Evolutionary conservation across 2,329 filamentous ascomycete genomes (phyloP), one percentile per base, ranked within the genome.

Genomic region (Scorias spongiosa): DNA sequence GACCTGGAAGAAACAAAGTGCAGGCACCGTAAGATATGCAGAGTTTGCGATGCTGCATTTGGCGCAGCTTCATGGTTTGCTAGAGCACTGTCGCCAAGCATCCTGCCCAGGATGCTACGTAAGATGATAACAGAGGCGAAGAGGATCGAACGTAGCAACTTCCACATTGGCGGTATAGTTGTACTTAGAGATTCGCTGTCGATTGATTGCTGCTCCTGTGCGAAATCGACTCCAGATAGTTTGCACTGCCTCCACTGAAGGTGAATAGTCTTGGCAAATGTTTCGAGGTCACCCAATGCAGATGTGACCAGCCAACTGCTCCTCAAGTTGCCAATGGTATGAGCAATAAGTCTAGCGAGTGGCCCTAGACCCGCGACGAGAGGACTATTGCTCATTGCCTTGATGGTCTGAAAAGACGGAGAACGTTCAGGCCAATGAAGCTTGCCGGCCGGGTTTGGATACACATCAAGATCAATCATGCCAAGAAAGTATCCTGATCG

Each of bases 1-100:
- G 84, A 73, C 34, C 84, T 74, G 11, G 78, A 80, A 0, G 84
- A 85, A 48, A 94, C 77, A 59, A 94, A 94, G 62, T 80, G 85
- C 15, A 93, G 66, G 54, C 84, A 81, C 26, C 85, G 78, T 10
- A 94, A 72, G 10, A 76, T 77, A 48, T 81, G 78, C 12, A 94
- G 70, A 1, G 80, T 76, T 58, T 83, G 83, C 39, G 76, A 68
- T 5, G 84, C 84, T 12, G 91, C 66, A 11, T 68, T 65, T 0
- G 83, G 78, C 1, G 80, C 82, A 46, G 69, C 72, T 66, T 63
- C 62, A 51, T 75, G 66, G 44, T 67, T 63, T 30, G 76, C 72
- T 4, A 82, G 66, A 29, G 63, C 57, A 8, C 57, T 58, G 51
- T 82, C 77, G 44, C 71, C 69, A 6, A 84, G 61, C 1, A 74